Base-by-base conservation (phyloP, 2,329 filamentous ascomycete species). In the Fusarium albosuccineum region DNA sequence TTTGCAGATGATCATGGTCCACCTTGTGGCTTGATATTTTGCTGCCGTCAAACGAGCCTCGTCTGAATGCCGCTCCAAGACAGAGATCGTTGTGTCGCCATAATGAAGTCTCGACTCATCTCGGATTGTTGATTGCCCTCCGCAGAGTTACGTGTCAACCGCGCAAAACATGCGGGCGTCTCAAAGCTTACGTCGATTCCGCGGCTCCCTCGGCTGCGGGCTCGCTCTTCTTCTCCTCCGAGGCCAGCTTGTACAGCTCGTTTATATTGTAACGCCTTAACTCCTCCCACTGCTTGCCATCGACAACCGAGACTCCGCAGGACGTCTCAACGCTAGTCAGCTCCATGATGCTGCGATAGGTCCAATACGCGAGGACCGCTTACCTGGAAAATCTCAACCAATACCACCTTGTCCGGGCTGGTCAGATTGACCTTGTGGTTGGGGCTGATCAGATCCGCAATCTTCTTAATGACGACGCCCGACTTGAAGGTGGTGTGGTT, bases 371-470 rank as follows among this genome's bases (percentile, higher is more conserved):
- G 62, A 70, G 53, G 57, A 57, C 54, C 60, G 48, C 78, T 67
- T 84, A 92, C 92, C 86, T 93, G 89, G 77, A 91, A 95, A 58
- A 96, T 86, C 72, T 96, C 92, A 58, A 96, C 88, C 64, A 95
- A 80, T 70, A 96, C 90, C 33, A 94, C 87, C 74, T 92, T 88
- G 79, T 95, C 92, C 34, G 92, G 92, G n/a, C 84, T 86, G 48
- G 84, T 87, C n/a, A 97, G 85, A 72, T 94, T 89, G 60, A 96
- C 93, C 73, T 89, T 91, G 79, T 96, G 92, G 39, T 84, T 84
- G 9, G 84, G 80, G 50, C 89, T 88, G 63, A 94, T 86, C 30
- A 89, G 80, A 39, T 82, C 81, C 5, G 92, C 92, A 66, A 95
- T 85, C 66, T 86, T 87, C 72, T 90, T 87, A 77, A 96, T 95